Base-by-base conservation (phyloP, 2,329 filamentous ascomycete species). In the Colletotrichum karsti region DNA sequence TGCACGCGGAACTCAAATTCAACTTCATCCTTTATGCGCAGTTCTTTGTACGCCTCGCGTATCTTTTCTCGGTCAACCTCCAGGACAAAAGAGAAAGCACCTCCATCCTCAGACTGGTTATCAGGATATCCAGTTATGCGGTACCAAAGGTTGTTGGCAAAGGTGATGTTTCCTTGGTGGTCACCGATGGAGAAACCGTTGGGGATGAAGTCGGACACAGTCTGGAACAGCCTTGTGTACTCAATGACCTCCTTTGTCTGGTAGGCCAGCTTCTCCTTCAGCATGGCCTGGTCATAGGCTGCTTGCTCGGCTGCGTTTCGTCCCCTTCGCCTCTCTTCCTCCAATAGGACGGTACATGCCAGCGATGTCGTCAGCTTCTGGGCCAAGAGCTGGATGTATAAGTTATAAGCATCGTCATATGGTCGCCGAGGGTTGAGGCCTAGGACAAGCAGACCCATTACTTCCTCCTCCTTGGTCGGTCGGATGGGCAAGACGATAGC, bases 111-210 rank as follows among this genome's bases (percentile, higher is more conserved):
- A 15, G 80, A 73, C 7, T 75, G 69, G 15, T 76, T 78, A 68
- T 71, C 76, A 39, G 81, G 75, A 51, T 82, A 79, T 1, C 85
- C 84, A 1, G 84, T 86, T 37, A 88, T 86, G 41, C 82, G 81
- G 71, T 85, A 82, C 81, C 84, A 94, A 8, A 90, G 88, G 55
- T 92, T 87, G 73, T 94, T 94, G 15, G 90, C 91, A 74, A 91
- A 93, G 1, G 86, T 88, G 64, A 94, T 87, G 41, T 87, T 85
- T 12, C 91, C 92, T 54, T 85, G 81, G 2, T 85, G 82, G 73
- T 92, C 87, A 10, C 90, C 88, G 66, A 94, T 92, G 73, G 91
- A 92, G 79, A 94, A 90, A 18, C 92, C 92, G 1, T 93, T 89
- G 0, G 92, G 92, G 2, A 92, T 90, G 57, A 93, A 90, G 72